Percentiles rank a stretch among this genome's conserved stretches.
Evolutionary conservation across 2,329 filamentous ascomycete species (phyloP).

Genomic region (Incumbomyces delicatus): DNA sequence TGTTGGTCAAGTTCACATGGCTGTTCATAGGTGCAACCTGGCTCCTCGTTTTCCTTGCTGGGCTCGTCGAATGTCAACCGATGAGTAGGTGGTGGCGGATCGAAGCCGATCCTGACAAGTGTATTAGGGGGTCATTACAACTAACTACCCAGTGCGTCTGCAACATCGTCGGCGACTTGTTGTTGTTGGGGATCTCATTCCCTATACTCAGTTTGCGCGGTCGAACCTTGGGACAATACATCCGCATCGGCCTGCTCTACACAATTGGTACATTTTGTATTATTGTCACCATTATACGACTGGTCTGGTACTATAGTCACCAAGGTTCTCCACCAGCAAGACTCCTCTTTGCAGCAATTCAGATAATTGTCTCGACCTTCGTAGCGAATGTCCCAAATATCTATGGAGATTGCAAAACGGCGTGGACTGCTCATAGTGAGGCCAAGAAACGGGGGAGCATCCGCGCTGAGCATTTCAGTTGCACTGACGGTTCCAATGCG

Average conservation of each 20-base stretch:
- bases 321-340: conserved; percentile 29
- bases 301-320: conserved; percentile 28
- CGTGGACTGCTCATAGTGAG: conserved; percentile 12
- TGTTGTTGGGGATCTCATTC: conserved; percentile 24
- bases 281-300: conserved; percentile 30
- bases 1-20: conserved; percentile 22
- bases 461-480: conserved; percentile 14
- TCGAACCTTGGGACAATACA: conserved; percentile 21
- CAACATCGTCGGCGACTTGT: conserved; percentile 27
- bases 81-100: conserved; percentile 50
- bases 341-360: conserved; percentile 31
- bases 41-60: conserved; percentile 25
- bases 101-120: conserved; percentile 32
- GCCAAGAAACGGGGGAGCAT: conserved; percentile 11
- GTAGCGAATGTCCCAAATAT: conserved; percentile 33
- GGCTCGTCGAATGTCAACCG: conserved; percentile 33
- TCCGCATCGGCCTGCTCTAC: conserved; percentile 27
- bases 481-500: not conserved
- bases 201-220: conserved; percentile 21
- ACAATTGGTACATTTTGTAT: conserved; percentile 33
- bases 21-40: conserved; percentile 25
- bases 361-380: conserved; percentile 25
- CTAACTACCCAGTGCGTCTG: conserved; percentile 26
- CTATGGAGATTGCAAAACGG: conserved; percentile 16
- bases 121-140: conserved; percentile 26